A percentile compares a stretch with the other conserved stretches of the same genome.
These are phyloP conservation scores for Rostrohypoxylon terebratum DNA, from an alignment of 495 filamentous ascomycete species.

Conservation along the genomic window DNA sequence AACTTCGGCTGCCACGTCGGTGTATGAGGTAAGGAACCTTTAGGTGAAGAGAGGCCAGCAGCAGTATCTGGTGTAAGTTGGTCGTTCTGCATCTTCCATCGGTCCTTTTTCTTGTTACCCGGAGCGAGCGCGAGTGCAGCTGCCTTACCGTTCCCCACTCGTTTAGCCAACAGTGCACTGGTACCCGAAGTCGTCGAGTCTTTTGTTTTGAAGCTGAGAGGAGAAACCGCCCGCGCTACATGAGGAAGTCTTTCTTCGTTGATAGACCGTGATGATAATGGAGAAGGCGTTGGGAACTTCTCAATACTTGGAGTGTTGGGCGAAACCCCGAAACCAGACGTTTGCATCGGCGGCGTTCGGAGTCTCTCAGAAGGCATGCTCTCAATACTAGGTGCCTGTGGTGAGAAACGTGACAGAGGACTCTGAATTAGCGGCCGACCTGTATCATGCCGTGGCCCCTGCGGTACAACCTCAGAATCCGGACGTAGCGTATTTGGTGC, in stretches of 20 bases:
- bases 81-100: slow-evolving; percentile 29
- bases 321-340: slow-evolving; percentile 35
- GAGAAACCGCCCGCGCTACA: slow-evolving; percentile 33
- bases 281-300: slow-evolving; percentile 33
- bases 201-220: slow-evolving; percentile 35
- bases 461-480: background rate
- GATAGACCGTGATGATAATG: slow-evolving; percentile 30
- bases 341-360: slow-evolving; percentile 37
- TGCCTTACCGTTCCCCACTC: slow-evolving; percentile 61
- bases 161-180: slow-evolving; percentile 61
- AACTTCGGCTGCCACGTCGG: slow-evolving; percentile 63
- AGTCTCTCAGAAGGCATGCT: slow-evolving; percentile 24
- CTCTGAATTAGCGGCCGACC: slow-evolving; percentile 11
- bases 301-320: slow-evolving; percentile 36
- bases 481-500: background rate
- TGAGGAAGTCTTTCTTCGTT: slow-evolving; percentile 15
- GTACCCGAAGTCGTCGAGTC: slow-evolving; percentile 38
- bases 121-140: slow-evolving; percentile 53
- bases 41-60: slow-evolving; percentile 23
- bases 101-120: slow-evolving; percentile 36
- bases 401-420: slow-evolving; percentile 27
- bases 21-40: slow-evolving; percentile 56
- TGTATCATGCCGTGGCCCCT: slow-evolving; percentile 5
- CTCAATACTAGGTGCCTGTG: slow-evolving; percentile 13
- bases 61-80: slow-evolving; percentile 27